Base-by-base conservation (phyloP, 139 green algal genomes). In the Closterium sp. region DNA sequence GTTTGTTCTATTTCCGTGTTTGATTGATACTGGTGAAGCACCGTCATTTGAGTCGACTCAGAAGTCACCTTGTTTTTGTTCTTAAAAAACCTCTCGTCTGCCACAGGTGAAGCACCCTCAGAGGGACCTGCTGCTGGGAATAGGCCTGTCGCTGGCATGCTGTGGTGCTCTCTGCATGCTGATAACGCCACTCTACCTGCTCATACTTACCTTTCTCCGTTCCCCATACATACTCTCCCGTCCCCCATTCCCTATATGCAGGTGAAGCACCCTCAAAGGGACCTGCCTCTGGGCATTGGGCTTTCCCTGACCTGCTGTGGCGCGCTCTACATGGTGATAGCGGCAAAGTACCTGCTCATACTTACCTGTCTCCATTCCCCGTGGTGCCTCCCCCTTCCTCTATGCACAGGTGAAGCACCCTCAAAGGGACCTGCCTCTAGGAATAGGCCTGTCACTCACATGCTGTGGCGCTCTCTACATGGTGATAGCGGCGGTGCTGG, bases 381-480 rank as follows among this genome's bases (percentile, higher is more conserved):
- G 4, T 4, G 5, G 5, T 62, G 5, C 42, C 5, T 22, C 9
- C 50, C 50, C 50, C 24, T 73, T 22, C 50, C 17, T 11, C 17
- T 73, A 24, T 73, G 4, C 50, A 11, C 88, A 90, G 88, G 89
- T 92, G 89, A 92, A 92, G 50, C 50, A 90, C 27, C 91, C 91
- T 84, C 88, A 94, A 88, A 29, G 50, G 7, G 91, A 92, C 89
- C 91, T 94, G 11, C 91, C 91, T 22, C 28, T 89, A 9, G 90
- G 90, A 9, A 93, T 93, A 24, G 90, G 79, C 0, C 90, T 93
- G 90, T 85, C 84, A 0, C 86, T 93, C 4, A 9, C 62, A 2
- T 28, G 22, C 42, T 93, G 90, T 45, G 90, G 84, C 42, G 31
- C 27, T 17, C 90, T 93, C n/a, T 93, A 93, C 90, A 93, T 93